These are phyloP conservation scores for Fagopyrum esculentum DNA, from an alignment of 148 eudicot genomes.

Conservation along the genomic window DNA sequence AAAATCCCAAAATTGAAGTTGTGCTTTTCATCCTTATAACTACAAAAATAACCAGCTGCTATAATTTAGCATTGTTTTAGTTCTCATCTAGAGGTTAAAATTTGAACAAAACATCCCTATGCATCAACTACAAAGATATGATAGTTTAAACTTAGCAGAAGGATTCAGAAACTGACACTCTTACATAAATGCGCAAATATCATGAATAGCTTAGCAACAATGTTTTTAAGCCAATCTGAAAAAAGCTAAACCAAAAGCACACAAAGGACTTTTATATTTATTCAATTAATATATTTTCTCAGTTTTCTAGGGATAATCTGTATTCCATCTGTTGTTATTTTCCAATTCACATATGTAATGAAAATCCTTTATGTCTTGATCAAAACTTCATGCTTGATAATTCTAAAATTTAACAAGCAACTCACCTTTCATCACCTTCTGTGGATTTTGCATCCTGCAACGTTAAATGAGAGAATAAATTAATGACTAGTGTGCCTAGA, in stretches of 20 bases:
- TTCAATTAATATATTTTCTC: neutral
- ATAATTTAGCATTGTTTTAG: neutral
- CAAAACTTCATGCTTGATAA: conserved; percentile 6
- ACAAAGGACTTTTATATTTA: neutral
- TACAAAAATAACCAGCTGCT: neutral
- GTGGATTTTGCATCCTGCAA: conserved; percentile 53
- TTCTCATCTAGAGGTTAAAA: conserved; percentile 2
- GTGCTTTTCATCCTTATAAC: neutral
- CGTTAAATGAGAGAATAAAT: neutral
- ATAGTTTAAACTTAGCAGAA: neutral
- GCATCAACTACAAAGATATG: neutral
- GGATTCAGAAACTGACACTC: neutral
- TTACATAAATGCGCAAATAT: neutral
- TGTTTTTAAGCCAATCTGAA: neutral
- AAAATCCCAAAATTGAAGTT: neutral
- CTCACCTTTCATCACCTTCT: conserved; percentile 61
- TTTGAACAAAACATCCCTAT: neutral
- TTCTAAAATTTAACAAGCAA: conserved; percentile 13
- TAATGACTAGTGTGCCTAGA: neutral
- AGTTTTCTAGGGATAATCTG: neutral
- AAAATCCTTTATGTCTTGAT: neutral
- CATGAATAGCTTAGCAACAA: neutral
- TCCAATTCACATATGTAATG: neutral
- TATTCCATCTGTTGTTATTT: neutral
- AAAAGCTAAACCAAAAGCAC: neutral